These are phyloP conservation scores for Ceratocystiopsis brevicomis DNA, from an alignment of 2,329 filamentous ascomycete genomes.

Conservation along the genomic window DNA sequence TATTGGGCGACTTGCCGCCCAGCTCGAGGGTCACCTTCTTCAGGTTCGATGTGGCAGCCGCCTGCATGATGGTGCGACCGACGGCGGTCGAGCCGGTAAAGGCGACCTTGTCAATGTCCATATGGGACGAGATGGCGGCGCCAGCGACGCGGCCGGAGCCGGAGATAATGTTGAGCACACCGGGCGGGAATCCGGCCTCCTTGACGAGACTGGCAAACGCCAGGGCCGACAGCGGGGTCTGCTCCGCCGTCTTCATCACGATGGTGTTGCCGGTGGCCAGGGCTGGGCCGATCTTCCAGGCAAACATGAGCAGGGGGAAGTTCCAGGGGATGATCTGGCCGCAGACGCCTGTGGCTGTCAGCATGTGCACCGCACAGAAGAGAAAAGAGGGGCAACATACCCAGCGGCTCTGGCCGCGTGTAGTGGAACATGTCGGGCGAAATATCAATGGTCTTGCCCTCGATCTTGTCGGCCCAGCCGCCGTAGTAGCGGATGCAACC, in stretches of 20 bases:
- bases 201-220: slow-evolving; percentile 46
- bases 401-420: slow-evolving; percentile 59
- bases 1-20: slow-evolving; percentile 65
- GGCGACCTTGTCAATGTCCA: slow-evolving; percentile 67
- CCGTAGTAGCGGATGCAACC: slow-evolving; percentile 69
- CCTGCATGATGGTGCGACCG: slow-evolving; percentile 63
- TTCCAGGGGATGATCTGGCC: slow-evolving; percentile 85
- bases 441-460: slow-evolving; percentile 72
- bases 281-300: slow-evolving; percentile 67
- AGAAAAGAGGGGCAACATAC: too few species aligned
- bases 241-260: slow-evolving; percentile 58
- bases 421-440: slow-evolving; percentile 66
- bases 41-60: slow-evolving; percentile 56
- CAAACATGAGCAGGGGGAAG: slow-evolving; percentile 64
- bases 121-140: slow-evolving; percentile 56
- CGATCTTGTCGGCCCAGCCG: slow-evolving; percentile 83
- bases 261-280: slow-evolving; percentile 54
- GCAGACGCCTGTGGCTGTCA: slow-evolving; percentile 35
- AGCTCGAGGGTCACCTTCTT: slow-evolving; percentile 71
- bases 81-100: slow-evolving; percentile 64
- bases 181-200: slow-evolving; percentile 61
- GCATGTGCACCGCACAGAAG: too few species aligned
- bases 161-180: slow-evolving; percentile 59
- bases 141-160: slow-evolving; percentile 65
- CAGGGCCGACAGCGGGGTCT: slow-evolving; percentile 53